Evolutionary conservation across 2,329 filamentous ascomycete genomes (phyloP).

Genomic region (Knufia petricola): DNA sequence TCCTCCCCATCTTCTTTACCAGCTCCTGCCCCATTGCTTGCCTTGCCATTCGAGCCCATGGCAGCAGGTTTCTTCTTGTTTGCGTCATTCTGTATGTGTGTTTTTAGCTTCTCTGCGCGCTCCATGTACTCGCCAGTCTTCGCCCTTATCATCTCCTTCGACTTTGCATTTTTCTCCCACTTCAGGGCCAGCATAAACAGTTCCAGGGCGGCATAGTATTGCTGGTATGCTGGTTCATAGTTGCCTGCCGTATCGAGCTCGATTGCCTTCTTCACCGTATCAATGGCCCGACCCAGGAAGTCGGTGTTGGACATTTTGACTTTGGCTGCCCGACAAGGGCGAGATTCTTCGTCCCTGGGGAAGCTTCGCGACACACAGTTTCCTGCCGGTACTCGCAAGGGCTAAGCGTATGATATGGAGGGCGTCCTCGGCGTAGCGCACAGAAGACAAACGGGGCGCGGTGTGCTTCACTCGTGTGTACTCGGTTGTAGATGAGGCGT

Average conservation of each 20-base stretch:
- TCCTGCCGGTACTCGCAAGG: neutral
- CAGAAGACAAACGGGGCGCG: too few relatives aligned
- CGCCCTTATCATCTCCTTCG: conserved; percentile 92
- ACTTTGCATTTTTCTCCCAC: conserved; percentile 98
- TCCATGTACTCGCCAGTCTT: conserved; percentile 98
- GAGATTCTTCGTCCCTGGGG: neutral
- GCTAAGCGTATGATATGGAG: neutral
- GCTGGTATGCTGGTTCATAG: conserved; percentile 93
- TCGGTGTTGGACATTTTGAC: conserved; percentile 80
- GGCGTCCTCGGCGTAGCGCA: neutral
- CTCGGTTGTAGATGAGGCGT: too few relatives aligned
- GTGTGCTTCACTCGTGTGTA: too few relatives aligned
- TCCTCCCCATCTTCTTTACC: conserved; percentile 57
- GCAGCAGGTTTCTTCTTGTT: conserved; percentile 46
- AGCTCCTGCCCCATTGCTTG: conserved; percentile 43
- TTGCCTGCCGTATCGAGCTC: conserved; percentile 90
- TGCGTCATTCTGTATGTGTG: conserved; percentile 63
- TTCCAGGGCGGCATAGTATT: conserved; percentile 92
- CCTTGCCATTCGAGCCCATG: conserved; percentile 43
- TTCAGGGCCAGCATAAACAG: conserved; percentile 98
- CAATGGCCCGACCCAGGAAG: conserved; percentile 92
- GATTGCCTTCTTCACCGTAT: conserved; percentile 94
- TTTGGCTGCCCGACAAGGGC: neutral
- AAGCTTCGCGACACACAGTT: too few relatives aligned
- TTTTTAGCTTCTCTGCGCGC: conserved; percentile 94